phyloP scores from a whole-genome alignment of 2,329 filamentous ascomycete species.

The Fusarium nelsonii region DNA sequence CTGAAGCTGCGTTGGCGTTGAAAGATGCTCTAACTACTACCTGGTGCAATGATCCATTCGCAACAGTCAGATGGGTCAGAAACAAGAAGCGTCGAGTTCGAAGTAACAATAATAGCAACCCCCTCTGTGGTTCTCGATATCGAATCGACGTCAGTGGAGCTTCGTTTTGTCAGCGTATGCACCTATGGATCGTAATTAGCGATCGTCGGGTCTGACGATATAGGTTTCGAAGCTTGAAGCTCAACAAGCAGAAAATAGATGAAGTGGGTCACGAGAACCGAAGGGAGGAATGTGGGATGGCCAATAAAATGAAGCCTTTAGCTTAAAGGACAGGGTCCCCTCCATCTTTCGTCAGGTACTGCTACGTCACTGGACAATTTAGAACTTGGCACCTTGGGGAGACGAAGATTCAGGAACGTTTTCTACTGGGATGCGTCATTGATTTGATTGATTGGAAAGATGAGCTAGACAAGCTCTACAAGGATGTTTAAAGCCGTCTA shows the following conservation, averaged over 20 bases:
- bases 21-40: slow-evolving; percentile 18
- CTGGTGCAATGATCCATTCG: slow-evolving; percentile 32
- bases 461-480: neutral
- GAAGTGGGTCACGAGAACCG: slow-evolving; percentile 31
- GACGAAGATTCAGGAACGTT: slow-evolving; percentile 3
- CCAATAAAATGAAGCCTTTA: slow-evolving; percentile 29
- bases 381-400: slow-evolving; percentile 33
- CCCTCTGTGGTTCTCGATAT: neutral
- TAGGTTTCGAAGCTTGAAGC: slow-evolving; percentile 20
- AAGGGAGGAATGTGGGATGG: neutral
- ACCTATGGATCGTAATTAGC: slow-evolving; percentile 15
- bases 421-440: slow-evolving; percentile 34
- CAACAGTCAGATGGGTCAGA: neutral
- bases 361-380: slow-evolving; percentile 40
- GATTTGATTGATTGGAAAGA: neutral
- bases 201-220: slow-evolving; percentile 28
- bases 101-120: neutral
- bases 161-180: slow-evolving; percentile 23
- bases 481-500: neutral
- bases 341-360: slow-evolving; percentile 32
- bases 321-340: slow-evolving; percentile 31
- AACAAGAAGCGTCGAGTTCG: neutral
- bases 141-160: slow-evolving; percentile 34
- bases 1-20: slow-evolving; percentile 33
- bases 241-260: slow-evolving; percentile 30